phyloP scores from a whole-genome alignment of 2,329 filamentous ascomycete genomes.

The Zelopaecilomyces penicillatus region DNA sequence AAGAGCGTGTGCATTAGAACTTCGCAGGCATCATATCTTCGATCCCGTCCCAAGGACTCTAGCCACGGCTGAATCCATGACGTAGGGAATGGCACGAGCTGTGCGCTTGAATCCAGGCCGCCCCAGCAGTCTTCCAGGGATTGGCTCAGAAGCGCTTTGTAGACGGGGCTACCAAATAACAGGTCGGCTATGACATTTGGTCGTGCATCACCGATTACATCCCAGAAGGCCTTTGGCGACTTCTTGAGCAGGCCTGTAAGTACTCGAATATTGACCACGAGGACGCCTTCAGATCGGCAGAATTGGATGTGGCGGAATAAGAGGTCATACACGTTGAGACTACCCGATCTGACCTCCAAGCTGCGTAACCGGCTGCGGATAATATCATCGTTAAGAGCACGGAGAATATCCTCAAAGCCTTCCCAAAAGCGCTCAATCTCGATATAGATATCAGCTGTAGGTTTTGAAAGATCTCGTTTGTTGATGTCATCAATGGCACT shows the following conservation, averaged over 20 bases:
- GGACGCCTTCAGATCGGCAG: conserved; percentile 45
- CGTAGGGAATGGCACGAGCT: conserved; percentile 55
- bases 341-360: conserved; percentile 57
- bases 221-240: conserved; percentile 77
- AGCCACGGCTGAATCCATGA: conserved; percentile 75
- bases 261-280: conserved; percentile 62
- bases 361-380: conserved; percentile 71
- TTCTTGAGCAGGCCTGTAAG: conserved; percentile 66
- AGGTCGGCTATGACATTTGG: conserved; percentile 76
- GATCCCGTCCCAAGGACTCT: conserved; percentile 64
- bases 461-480: conserved; percentile 30
- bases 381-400: conserved; percentile 61
- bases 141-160: conserved; percentile 52
- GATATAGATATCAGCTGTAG: conserved; percentile 26
- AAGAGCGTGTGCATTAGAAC: conserved; percentile 71
- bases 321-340: conserved; percentile 58
- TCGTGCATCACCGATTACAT: conserved; percentile 72
- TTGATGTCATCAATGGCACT: conserved; percentile 57
- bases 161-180: conserved; percentile 64
- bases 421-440: conserved; percentile 69
- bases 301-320: conserved; percentile 46
- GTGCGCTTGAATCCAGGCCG: conserved; percentile 31
- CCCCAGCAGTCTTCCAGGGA: conserved; percentile 42
- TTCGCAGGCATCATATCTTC: conserved; percentile 71
- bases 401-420: conserved; percentile 66